Evolutionary conservation across 768 basidiomycete genomes (phyloP).

Genomic region (Lactifluus piperatus): DNA sequence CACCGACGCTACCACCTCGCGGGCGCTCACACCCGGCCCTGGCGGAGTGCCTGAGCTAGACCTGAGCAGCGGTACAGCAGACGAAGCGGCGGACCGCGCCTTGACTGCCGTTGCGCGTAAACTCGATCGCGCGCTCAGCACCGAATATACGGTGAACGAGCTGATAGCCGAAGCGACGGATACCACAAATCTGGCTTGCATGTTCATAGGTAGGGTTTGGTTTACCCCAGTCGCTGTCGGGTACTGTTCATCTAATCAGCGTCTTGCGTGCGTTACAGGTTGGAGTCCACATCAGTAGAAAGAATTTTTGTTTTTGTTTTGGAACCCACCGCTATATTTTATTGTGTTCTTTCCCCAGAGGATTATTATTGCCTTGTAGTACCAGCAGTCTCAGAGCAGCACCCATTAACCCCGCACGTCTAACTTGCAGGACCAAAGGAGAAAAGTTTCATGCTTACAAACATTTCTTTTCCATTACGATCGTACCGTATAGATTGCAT

Average conservation of each 20-base stretch:
- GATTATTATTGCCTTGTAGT: neutral
- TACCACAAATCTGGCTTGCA: slow-evolving; percentile 60
- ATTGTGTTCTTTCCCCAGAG: neutral
- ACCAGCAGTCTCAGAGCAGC: neutral
- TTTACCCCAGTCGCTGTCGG: too few relatives aligned
- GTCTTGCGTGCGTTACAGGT: too few relatives aligned
- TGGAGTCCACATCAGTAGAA: slow-evolving; percentile 33
- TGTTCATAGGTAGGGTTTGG: slow-evolving; percentile 61
- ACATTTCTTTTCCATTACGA: slow-evolving; percentile 13
- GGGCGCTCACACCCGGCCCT: slow-evolving; percentile 26
- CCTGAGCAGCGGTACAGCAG: slow-evolving; percentile 55
- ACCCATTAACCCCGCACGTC: too few relatives aligned
- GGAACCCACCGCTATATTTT: neutral
- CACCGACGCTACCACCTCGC: slow-evolving; percentile 22
- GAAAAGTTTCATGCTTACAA: neutral
- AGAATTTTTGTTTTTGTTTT: neutral
- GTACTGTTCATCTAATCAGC: too few relatives aligned
- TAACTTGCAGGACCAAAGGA: neutral
- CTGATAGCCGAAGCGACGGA: slow-evolving; percentile 87
- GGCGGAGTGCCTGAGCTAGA: slow-evolving; percentile 42
- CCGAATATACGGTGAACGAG: slow-evolving; percentile 90
- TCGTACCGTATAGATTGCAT: slow-evolving; percentile 17
- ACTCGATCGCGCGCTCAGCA: slow-evolving; percentile 75
- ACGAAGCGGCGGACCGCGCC: slow-evolving; percentile 88
- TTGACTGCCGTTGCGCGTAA: slow-evolving; percentile 73